Percentiles rank a stretch among this genome's conserved stretches.
Conservation (phyloP, 129 eudicot genomes). For the Scalesia atractyloides region DNA sequence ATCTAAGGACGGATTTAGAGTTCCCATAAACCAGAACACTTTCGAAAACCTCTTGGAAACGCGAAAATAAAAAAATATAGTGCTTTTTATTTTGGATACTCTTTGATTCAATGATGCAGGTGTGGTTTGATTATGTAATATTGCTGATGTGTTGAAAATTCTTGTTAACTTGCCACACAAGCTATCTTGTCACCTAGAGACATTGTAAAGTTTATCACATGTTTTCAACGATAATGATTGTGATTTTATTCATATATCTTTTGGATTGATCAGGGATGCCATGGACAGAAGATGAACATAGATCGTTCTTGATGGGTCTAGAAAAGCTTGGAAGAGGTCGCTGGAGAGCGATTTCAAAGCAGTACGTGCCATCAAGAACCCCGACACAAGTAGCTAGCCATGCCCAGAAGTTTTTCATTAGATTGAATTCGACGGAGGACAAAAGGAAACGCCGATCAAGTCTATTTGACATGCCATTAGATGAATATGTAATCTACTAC, state of each 20-base stretch:
- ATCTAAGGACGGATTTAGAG: no score
- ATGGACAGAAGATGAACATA: conserved; percentile 64
- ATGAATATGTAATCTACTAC: conserved; percentile 37
- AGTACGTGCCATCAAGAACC: conserved; percentile 56
- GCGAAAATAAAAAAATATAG: no score
- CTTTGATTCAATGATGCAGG: not conserved
- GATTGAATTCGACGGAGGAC: conserved; percentile 31
- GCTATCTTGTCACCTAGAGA: not conserved
- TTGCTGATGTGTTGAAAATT: not conserved
- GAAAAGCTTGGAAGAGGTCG: conserved; percentile 59
- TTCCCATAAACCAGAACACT: no score
- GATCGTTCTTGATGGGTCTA: conserved; percentile 50
- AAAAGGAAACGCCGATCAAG: conserved; percentile 54
- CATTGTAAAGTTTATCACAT: not conserved
- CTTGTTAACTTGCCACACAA: not conserved
- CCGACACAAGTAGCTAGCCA: conserved; percentile 81
- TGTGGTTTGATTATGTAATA: not conserved
- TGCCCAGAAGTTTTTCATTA: conserved; percentile 63
- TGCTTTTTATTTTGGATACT: not conserved
- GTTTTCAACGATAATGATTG: not conserved
- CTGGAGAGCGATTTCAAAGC: conserved; percentile 62
- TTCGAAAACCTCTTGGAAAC: no score
- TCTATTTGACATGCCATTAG: conserved; percentile 54
- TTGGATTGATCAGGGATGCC: conserved; percentile 43
- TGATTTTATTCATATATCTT: conserved; percentile 1